Evolutionary conservation across 2,329 filamentous ascomycete genomes (phyloP).

Genomic region (Annulohypoxylon truncatum): DNA sequence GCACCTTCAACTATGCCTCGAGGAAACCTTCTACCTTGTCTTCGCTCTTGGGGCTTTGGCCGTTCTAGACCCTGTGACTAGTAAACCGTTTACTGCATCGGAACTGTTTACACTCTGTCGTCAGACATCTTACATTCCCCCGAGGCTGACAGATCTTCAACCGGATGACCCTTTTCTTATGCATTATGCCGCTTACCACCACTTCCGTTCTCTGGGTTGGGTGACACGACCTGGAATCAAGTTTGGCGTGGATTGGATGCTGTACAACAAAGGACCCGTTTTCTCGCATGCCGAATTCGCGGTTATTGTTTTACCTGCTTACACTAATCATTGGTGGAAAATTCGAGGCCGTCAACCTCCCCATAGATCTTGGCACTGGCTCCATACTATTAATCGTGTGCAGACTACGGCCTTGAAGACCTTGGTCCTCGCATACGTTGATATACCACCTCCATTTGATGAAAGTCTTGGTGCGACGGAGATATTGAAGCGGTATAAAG

Average conservation of each 20-base stretch:
- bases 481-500: slow-evolving; percentile 75
- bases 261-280: slow-evolving; percentile 92
- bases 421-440: slow-evolving; percentile 88
- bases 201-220: slow-evolving; percentile 96
- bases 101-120: slow-evolving; percentile 76
- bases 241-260: slow-evolving; percentile 93
- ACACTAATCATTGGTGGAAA: slow-evolving; percentile 79
- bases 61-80: slow-evolving; percentile 65
- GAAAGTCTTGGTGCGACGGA: slow-evolving; percentile 67
- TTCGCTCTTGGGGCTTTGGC: slow-evolving; percentile 82
- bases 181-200: slow-evolving; percentile 91
- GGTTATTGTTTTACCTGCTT: slow-evolving; percentile 84
- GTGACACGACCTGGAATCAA: slow-evolving; percentile 92
- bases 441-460: slow-evolving; percentile 78
- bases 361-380: slow-evolving; percentile 77
- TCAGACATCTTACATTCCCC: slow-evolving; percentile 75
- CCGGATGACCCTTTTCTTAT: slow-evolving; percentile 88
- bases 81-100: slow-evolving; percentile 60
- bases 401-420: slow-evolving; percentile 92
- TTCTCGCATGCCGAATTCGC: slow-evolving; percentile 97
- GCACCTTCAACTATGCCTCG: slow-evolving; percentile 89
- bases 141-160: slow-evolving; percentile 62
- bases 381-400: slow-evolving; percentile 90
- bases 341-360: slow-evolving; percentile 62
- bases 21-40: slow-evolving; percentile 90